These are phyloP conservation scores for Pisolithus microcarpus DNA, from an alignment of 768 basidiomycete genomes.

Conservation along the genomic window DNA sequence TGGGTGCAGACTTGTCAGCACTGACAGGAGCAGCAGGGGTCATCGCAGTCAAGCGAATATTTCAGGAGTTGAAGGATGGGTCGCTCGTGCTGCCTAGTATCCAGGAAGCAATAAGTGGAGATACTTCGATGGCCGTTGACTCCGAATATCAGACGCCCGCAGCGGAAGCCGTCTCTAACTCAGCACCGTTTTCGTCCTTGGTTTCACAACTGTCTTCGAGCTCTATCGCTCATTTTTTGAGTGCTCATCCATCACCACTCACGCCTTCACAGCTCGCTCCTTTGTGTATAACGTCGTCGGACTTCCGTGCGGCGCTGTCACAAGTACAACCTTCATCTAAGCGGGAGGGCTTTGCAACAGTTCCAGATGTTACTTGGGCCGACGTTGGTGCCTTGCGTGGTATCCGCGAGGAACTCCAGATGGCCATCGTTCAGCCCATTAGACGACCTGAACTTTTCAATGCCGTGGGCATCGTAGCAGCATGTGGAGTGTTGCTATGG, in stretches of 20 bases:
- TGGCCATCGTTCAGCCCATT: constrained; percentile 97
- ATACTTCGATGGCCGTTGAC: constrained; percentile 35
- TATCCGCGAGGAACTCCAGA: constrained; percentile 86
- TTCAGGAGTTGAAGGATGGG: constrained; percentile 68
- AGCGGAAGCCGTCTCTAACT: constrained; percentile 13
- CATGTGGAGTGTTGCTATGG: constrained; percentile 96
- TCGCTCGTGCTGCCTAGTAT: constrained; percentile 48
- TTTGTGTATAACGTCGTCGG: constrained; percentile 70
- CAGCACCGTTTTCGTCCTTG: constrained; percentile 30
- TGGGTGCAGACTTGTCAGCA: constrained; percentile 89
- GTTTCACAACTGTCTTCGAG: constrained; percentile 39
- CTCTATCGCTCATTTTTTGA: constrained; percentile 87
- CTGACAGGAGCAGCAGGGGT: constrained; percentile 91
- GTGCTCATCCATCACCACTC: constrained; percentile 76
- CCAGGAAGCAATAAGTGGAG: constrained; percentile 12
- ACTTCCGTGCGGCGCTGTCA: constrained; percentile 77
- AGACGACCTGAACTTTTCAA: constrained; percentile 82
- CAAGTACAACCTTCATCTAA: constrained; percentile 94
- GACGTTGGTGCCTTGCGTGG: constrained; percentile 89
- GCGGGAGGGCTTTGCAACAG: constrained; percentile 95
- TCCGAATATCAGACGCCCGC: constrained; percentile 12
- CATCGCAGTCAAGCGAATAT: constrained; percentile 94
- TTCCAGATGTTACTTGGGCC: constrained; percentile 92
- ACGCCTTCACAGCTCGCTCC: constrained; percentile 72
- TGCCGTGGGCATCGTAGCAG: constrained; percentile 81